Percentiles rank a stretch among this genome's conserved stretches.
These are phyloP conservation scores for Nicotiana noctiflora DNA, from an alignment of 257 asterid species.

Conservation along the genomic window DNA sequence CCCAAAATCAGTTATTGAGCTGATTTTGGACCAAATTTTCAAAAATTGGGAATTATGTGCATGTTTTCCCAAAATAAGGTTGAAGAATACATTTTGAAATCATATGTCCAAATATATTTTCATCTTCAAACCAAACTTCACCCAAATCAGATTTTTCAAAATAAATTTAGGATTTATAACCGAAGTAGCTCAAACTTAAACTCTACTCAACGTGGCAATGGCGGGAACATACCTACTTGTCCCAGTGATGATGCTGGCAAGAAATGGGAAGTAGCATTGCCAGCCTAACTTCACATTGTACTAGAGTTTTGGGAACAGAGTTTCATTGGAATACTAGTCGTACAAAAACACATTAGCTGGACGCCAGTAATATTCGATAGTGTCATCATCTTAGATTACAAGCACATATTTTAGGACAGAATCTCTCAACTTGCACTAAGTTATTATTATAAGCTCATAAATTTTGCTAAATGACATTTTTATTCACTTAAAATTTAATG, in stretches of 20 bases:
- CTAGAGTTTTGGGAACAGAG: background rate
- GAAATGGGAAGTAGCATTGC: background rate
- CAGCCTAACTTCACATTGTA: constrained; percentile 1
- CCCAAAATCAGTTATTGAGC: no score
- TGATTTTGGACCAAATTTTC: no score
- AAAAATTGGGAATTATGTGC: no score
- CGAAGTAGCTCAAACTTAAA: background rate
- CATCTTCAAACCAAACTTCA: no score
- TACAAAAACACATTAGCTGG: background rate
- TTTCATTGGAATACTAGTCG: background rate
- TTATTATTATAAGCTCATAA: background rate
- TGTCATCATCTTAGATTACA: background rate
- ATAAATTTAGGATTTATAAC: no score
- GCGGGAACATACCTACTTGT: background rate
- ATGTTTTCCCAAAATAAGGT: no score
- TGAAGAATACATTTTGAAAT: no score
- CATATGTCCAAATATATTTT: no score
- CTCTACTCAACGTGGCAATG: background rate
- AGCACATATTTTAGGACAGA: background rate
- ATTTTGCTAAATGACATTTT: background rate
- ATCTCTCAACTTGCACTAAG: background rate
- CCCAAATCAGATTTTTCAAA: no score
- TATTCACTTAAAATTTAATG: background rate
- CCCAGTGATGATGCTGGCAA: background rate
- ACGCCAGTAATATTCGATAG: background rate